Base-by-base conservation (phyloP, 441 rosid genomes). In the Macaranga tanarius region DNA sequence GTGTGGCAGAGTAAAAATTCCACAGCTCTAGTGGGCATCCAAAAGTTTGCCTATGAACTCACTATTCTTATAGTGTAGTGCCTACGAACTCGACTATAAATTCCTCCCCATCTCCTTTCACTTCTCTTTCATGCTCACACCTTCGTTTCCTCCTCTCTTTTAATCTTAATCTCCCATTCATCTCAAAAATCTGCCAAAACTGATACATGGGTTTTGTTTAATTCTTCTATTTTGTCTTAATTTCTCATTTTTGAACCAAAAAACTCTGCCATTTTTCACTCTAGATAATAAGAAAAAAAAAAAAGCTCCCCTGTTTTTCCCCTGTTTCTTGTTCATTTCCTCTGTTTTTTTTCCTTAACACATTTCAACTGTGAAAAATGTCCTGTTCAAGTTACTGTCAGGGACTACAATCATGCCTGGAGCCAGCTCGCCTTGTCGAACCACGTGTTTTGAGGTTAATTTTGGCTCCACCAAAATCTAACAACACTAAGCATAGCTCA, bases 361-460 rank as follows among this genome's bases (percentile, higher is more conserved):
- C 23, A 48, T 55, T 60, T 70, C 31, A 34, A 16, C 52, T 67
- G 59, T 69, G 79, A 77, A 79, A 76, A 84, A 77, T 75, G 81
- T 74, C 85, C 71, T 77, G 88, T 19, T 83, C 86, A 61, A 82
- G 73, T 52, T 73, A 76, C 56, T 77, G 79, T 80, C 88, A 80
- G 75, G 87, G 85, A 51, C 80, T 86, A 65, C 88, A 82, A 71
- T 82, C 91, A 50, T 83, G 87, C 79, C 84, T 81, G 48, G 89
- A 85, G 65, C 85, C 84, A 6, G 8, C 68, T 19, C 23, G 26
- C 20, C 58, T 57, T 15, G 72, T 66, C 7, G 88, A 85, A 63
- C 82, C 84, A 28, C 77, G 81, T 17, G 73, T 82, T 77, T 62
- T 76, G 61, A 65, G 76, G 77, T 83, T 85, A 67, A 81, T 79